Base-by-base conservation (phyloP, 306 rosid species). In the Coriaria nepalensis region DNA sequence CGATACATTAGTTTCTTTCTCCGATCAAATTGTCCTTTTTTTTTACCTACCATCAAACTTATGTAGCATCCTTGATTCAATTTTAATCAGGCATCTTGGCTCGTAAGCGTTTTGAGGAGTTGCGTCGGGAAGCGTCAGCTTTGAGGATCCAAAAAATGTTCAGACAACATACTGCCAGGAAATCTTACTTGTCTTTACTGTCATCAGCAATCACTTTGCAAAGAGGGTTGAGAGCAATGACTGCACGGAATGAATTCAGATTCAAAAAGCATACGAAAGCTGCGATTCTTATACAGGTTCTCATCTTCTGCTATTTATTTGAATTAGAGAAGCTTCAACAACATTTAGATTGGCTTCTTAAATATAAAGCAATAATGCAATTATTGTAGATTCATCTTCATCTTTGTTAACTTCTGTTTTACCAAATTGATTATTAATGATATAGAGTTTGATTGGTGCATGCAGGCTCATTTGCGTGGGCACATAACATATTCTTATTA, bases 171-270 rank as follows among this genome's bases (percentile, higher is more conserved):
- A 53, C 46, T 56, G 69, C 72, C 60, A 70, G 78, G 77, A 80
- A 75, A 54, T 82, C 96, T 33, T 92, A 77, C 75, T 34, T 57
- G 53, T 52, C 56, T 4, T 53, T 40, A 41, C 72, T 70, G 53
- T 67, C 73, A 38, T 78, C 96, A 58, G 88, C 99, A 60, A 70
- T 70, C 63, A 64, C 63, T 67, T 47, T 92, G 69, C 99, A 92
- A 75, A 86, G 93, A 40, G 99, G 99, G 37, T 70, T 85, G 54
- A 86, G 99, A 75, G 81, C 99, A 45, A 92, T 92, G 99, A 82
- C 80, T 65, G 96, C 96, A 63, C 94, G 93, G 45, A 80, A 92
- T 75, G 99, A 92, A 57, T 92, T 79, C 79, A 79, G 96, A 78
- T 82, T 79, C 72, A 86, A 87, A 78, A 92, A 72, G 77, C 93